Conservation (phyloP, 106 monocot genomes). For the Posidonia australis region DNA sequence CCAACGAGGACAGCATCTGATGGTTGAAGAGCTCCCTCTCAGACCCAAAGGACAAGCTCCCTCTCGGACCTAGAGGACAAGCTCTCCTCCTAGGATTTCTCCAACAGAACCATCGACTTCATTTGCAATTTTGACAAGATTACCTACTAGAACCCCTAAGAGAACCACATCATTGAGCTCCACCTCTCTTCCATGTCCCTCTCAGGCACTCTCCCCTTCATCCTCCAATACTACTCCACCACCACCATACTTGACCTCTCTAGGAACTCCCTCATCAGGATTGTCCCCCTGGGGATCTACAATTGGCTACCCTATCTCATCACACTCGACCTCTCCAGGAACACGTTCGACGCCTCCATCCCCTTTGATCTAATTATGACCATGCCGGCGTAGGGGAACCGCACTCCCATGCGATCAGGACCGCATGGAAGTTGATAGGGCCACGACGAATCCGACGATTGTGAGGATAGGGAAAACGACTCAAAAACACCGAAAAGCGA, state of each 20-base stretch:
- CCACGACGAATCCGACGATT: too few relatives aligned
- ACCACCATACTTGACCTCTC: slow-evolving; percentile 32
- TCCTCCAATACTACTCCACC: slow-evolving; percentile 31
- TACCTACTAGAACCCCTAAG: slow-evolving; percentile 41
- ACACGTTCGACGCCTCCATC: slow-evolving; percentile 24
- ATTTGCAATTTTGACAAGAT: slow-evolving; percentile 29
- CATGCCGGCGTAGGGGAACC: too few relatives aligned
- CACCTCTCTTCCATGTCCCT: slow-evolving; percentile 28
- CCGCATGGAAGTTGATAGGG: too few relatives aligned
- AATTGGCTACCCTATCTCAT: slow-evolving; percentile 41
- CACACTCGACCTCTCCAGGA: slow-evolving; percentile 35
- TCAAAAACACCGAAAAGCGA: too few relatives aligned
- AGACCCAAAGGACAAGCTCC: not conserved
- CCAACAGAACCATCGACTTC: not conserved
- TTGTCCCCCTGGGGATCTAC: slow-evolving; percentile 24
- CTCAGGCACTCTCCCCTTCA: slow-evolving; percentile 24
- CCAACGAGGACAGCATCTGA: not conserved
- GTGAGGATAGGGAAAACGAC: too few relatives aligned
- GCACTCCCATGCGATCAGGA: too few relatives aligned
- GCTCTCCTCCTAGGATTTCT: too few relatives aligned
- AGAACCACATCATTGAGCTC: slow-evolving; percentile 32
- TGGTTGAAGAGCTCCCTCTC: not conserved
- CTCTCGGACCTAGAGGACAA: not conserved
- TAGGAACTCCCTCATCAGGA: slow-evolving; percentile 22
- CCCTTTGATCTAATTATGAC: too few relatives aligned